Conservation (phyloP, 495 filamentous ascomycete species). For the Penicillium pancosmium region DNA sequence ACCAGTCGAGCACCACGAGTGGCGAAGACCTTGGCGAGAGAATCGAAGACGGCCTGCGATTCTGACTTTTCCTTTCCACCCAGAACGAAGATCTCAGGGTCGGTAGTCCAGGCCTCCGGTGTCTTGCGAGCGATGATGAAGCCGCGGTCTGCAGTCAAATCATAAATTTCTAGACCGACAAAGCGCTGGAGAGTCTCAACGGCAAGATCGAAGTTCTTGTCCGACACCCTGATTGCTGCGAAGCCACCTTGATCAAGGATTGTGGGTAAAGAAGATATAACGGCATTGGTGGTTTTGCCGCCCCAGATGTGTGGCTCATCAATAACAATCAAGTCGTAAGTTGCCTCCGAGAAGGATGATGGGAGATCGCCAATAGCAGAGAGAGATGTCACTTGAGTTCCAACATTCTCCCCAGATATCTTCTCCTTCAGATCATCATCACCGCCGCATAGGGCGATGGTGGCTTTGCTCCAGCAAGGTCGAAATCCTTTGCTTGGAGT, state of each 20-base stretch:
- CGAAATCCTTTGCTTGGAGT: conserved; percentile 10
- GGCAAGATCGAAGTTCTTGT: conserved; percentile 3
- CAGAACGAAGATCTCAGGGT: conserved; percentile 22
- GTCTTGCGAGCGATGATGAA: conserved; percentile 20
- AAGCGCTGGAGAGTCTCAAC: conserved; percentile 9
- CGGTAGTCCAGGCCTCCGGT: conserved; percentile 14
- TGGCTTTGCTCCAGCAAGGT: conserved; percentile 19
- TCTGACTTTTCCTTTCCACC: conserved; percentile 4
- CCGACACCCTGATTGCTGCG: conserved; percentile 13
- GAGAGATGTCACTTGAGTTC: conserved; percentile 8
- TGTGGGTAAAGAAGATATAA: conserved; percentile 7
- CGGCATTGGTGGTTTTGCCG: not conserved
- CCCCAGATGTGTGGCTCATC: conserved; percentile 18
- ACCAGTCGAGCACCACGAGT: conserved; percentile 17
- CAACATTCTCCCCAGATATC: not conserved
- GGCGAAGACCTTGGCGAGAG: conserved; percentile 22
- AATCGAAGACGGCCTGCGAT: conserved; percentile 11
- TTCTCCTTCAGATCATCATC: not conserved
- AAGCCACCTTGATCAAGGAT: conserved; percentile 18
- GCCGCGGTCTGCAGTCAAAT: conserved; percentile 14
- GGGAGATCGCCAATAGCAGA: conserved; percentile 11
- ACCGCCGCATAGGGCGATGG: conserved; percentile 10
- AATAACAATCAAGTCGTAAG: conserved; percentile 17
- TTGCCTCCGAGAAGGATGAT: conserved; percentile 12
- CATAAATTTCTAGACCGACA: conserved; percentile 13